Base-by-base conservation (phyloP, 2,329 filamentous ascomycete genomes). In the Purpureocillium takamizusanense region DNA sequence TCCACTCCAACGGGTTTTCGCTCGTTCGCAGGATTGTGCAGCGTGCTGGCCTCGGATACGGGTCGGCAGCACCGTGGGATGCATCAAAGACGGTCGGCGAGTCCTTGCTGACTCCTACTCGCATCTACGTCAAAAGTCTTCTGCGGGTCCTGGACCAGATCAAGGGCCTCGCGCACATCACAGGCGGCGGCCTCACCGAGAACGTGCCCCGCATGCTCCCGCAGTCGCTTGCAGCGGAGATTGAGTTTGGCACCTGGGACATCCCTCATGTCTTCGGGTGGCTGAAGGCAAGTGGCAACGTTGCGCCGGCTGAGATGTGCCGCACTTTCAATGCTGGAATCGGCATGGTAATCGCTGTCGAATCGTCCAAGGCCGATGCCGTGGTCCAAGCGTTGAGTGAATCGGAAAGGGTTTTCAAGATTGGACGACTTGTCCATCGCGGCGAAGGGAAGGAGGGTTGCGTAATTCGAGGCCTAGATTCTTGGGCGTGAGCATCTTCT, bases 1-100 rank as follows among this genome's bases (percentile, higher is more conserved):
- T 90, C 2, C 92, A 98, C 69, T 95, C 89, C 27, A 98, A 98
- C 62, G 92, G 92, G 35, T 98, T 94, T 70, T 95, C 89, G 0
- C 81, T 98, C n/a, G 83, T 97, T 27, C 83, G 92, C 44, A 86
- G 86, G 56, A 89, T 97, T 52, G 72, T 97, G 46, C 78, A 86
- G 50, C 72, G 74, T 42, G 76, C 81, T 28, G 78, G 80, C 4
- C 68, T 97, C 4, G 66, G 66, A 32, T 95, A 89, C 66, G 69
- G 74, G 11, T 79, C 83, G 48, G 57, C 72, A 2, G 82, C 84
- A 2, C 92, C 92, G 2, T 98, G 92, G 88, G 71, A 82, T 44
- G 54, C 57, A 10, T 65, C 64, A 37, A 67, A 65, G 21, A 76
- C 69, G 1, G 67, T 94, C 17, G 92, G 92, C 44, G 72, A 79